Evolutionary conservation across 2,329 filamentous ascomycete genomes (phyloP).

Genomic region (Ascochyta pisi): DNA sequence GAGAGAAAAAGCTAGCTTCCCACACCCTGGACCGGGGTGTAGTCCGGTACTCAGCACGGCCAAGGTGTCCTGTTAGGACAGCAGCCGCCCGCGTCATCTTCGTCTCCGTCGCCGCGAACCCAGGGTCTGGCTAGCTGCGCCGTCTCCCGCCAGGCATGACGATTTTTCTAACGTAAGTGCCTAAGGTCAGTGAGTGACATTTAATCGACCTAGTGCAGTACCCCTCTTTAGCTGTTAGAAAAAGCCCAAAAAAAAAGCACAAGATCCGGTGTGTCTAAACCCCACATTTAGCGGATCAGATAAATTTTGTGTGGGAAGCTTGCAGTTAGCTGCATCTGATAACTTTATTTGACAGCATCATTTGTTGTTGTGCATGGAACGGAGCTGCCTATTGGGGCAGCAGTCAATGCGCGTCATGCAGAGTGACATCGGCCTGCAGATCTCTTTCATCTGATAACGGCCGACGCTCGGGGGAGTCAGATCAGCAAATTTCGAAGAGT

Average conservation of each 20-base stretch:
- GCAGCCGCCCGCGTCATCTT: slow-evolving; percentile 32
- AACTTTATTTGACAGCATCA: slow-evolving; percentile 30
- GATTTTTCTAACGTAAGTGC: slow-evolving; percentile 26
- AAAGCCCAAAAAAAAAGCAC: slow-evolving; percentile 17
- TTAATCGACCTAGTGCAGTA: slow-evolving; percentile 17
- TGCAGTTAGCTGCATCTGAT: slow-evolving; percentile 41
- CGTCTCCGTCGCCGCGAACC: slow-evolving; percentile 12
- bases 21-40: slow-evolving; percentile 23
- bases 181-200: slow-evolving; percentile 8
- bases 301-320: slow-evolving; percentile 29
- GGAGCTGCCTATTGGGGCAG: slow-evolving; percentile 30
- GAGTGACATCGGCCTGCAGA: slow-evolving; percentile 32
- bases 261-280: slow-evolving; percentile 8
- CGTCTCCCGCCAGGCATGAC: slow-evolving; percentile 2
- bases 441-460: slow-evolving; percentile 42
- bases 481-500: not conserved
- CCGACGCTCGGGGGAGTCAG: slow-evolving; percentile 34
- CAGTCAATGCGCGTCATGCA: slow-evolving; percentile 24
- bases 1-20: slow-evolving; percentile 20
- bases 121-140: slow-evolving; percentile 10
- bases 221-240: slow-evolving; percentile 27
- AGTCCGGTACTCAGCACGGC: slow-evolving; percentile 16
- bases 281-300: slow-evolving; percentile 41
- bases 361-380: slow-evolving; percentile 15
- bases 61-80: slow-evolving; percentile 15